Evolutionary conservation across 2,329 filamentous ascomycete species (phyloP).

Genomic region (Graphium sp.): DNA sequence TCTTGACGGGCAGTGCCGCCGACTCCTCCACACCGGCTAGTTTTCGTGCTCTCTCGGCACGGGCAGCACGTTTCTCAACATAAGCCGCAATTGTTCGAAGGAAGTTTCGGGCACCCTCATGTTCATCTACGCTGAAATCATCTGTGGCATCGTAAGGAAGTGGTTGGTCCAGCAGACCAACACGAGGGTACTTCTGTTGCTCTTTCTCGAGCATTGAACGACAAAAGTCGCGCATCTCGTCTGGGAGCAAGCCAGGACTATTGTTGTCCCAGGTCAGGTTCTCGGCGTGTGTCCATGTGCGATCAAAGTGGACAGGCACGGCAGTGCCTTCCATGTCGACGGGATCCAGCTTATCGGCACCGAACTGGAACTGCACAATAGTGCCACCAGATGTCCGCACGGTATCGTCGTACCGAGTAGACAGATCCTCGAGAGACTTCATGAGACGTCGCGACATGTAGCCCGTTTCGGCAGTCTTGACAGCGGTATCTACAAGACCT

Average conservation of each 20-base stretch:
- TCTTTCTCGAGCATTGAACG: conserved; percentile 50
- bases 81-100: conserved; percentile 62
- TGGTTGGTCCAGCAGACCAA: conserved; percentile 41
- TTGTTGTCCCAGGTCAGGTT: conserved; percentile 62
- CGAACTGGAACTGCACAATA: conserved; percentile 94
- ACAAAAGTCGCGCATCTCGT: conserved; percentile 55
- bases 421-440: conserved; percentile 94
- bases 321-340: conserved; percentile 95
- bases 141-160: conserved; percentile 56
- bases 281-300: conserved; percentile 74
- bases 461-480: conserved; percentile 96
- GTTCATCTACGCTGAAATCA: conserved; percentile 55
- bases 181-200: conserved; percentile 44
- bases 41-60: conserved; percentile 35
- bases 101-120: conserved; percentile 72
- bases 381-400: conserved; percentile 78
- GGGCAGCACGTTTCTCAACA: conserved; percentile 43
- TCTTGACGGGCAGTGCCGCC: conserved; percentile 8
- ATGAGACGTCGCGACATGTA: conserved; percentile 98
- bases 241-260: conserved; percentile 56
- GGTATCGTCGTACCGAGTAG: conserved; percentile 84
- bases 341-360: conserved; percentile 87
- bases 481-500: conserved; percentile 94
- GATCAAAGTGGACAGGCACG: conserved; percentile 79
- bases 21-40: conserved; percentile 30